A percentile compares a stretch with the other conserved stretches of the same genome.
Conservation (phyloP, 2,329 filamentous ascomycete genomes). For the Fusarium sp. region DNA sequence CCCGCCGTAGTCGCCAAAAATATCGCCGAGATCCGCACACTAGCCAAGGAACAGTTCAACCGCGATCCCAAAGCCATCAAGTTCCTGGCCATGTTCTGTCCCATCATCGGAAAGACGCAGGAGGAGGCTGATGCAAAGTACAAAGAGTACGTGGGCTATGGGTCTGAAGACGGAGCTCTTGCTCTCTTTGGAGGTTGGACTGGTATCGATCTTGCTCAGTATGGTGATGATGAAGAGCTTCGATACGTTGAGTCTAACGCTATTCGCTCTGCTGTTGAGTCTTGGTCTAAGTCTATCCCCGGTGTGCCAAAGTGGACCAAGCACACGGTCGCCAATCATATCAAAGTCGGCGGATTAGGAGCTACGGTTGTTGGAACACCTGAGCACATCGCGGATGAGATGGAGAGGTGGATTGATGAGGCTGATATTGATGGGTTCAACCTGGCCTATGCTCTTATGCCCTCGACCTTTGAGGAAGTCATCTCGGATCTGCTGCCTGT, state of each 20-base stretch:
- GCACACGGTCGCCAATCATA: slow-evolving; percentile 76
- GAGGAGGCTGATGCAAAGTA: slow-evolving; percentile 77
- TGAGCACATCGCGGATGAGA: slow-evolving; percentile 74
- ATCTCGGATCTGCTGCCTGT: slow-evolving; percentile 76
- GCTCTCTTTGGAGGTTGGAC: slow-evolving; percentile 84
- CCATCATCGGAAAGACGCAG: slow-evolving; percentile 75
- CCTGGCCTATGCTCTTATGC: slow-evolving; percentile 63
- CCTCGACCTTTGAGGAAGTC: slow-evolving; percentile 76
- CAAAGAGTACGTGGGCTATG: slow-evolving; percentile 72
- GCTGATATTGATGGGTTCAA: slow-evolving; percentile 84
- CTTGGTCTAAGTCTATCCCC: slow-evolving; percentile 69
- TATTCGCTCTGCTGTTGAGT: slow-evolving; percentile 67
- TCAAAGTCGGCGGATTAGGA: slow-evolving; percentile 78
- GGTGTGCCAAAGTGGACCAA: slow-evolving; percentile 80
- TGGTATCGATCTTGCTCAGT: slow-evolving; percentile 69
- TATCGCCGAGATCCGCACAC: slow-evolving; percentile 73
- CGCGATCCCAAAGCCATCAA: slow-evolving; percentile 75
- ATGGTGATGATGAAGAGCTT: slow-evolving; percentile 76
- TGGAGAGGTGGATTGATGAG: slow-evolving; percentile 78
- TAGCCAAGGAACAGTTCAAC: slow-evolving; percentile 68
- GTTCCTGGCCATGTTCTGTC: slow-evolving; percentile 76
- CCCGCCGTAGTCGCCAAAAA: slow-evolving; percentile 73
- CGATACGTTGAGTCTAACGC: slow-evolving; percentile 74
- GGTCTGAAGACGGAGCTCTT: slow-evolving; percentile 73
- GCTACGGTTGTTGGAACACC: slow-evolving; percentile 76